Evolutionary conservation across 2,329 filamentous ascomycete genomes (phyloP).

Genomic region (Botrytis paeoniae): DNA sequence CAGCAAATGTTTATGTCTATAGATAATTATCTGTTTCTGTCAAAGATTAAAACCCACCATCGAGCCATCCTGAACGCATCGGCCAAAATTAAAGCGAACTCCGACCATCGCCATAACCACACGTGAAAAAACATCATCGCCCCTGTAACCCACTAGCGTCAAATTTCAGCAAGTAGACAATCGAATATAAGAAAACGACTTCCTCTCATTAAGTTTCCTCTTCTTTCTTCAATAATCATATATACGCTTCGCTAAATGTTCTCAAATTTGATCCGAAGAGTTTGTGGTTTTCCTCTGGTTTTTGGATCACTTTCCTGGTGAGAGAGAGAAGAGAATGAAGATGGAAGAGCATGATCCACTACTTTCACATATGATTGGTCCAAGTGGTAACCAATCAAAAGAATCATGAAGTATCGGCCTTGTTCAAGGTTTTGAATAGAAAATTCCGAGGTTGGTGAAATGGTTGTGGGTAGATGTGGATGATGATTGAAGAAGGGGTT

Average conservation of each 20-base stretch:
- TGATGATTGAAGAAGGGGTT: neutral
- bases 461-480: neutral
- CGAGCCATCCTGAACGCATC: neutral
- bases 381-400: constrained; percentile 14
- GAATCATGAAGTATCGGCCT: neutral
- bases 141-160: constrained; percentile 12
- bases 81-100: neutral
- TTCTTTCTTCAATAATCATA: neutral
- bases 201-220: neutral
- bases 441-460: neutral
- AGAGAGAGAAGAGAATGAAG: neutral
- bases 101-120: neutral
- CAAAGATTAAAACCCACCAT: neutral
- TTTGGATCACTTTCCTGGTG: neutral
- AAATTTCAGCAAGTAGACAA: neutral
- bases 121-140: constrained; percentile 21
- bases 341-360: neutral
- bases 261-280: constrained; percentile 5
- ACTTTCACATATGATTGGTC: neutral
- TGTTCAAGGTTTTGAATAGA: neutral
- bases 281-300: constrained; percentile 13
- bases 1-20: neutral
- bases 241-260: neutral
- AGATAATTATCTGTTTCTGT: neutral
- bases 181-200: constrained; percentile 17